Evolutionary conservation across 2,329 filamentous ascomycete species (phyloP), one percentile per base, ranked within the genome.

Genomic region (Colletotrichum plurivorum): DNA sequence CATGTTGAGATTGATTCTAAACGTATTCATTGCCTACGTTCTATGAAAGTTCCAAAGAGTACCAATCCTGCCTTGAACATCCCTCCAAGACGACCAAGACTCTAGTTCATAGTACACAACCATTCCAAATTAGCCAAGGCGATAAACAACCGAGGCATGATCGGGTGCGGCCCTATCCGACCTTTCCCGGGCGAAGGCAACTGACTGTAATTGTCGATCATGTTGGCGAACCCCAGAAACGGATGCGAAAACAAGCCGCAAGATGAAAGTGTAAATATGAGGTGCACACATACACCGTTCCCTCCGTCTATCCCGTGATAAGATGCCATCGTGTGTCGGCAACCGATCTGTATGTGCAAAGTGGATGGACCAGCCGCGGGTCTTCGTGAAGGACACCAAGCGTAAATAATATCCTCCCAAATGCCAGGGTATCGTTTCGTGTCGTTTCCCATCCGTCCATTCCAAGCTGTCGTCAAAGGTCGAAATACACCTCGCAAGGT

Each of bases 381-480:
- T 56, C 43, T 49, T 22, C 45, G 39, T 55, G 61, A 68, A 48
- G 58, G 61, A 69, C 62, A 69, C 51, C 55, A 67, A 49, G 43
- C 43, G 49, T 52, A 51, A 56, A 46, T 46, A 69, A 57, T 22
- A 69, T 67, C 62, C 56, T 66, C 62, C 63, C 63, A 61, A 61
- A 67, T 61, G 55, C 56, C 62, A 36, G 63, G 67, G 67, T 69
- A 67, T 69, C 56, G 63, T 69, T 69, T 58, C 39, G 62, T 61
- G 49, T 61, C 67, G 39, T 67, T 59, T 61, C 56, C 49, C 62
- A 67, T 67, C 39, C 56, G 61, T 55, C 39, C 56, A 67, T 55
- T 69, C 36, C 45, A 61, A 67, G 63, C 51, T 57, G 55, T 69
- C 56, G 67, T 67, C 63, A 67, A 61, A 67, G 31, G 55, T 69